A percentile compares a stretch with the other conserved stretches of the same genome.
Evolutionary conservation across 768 basidiomycete genomes (phyloP).

Genomic region (Auriculariales sp.): DNA sequence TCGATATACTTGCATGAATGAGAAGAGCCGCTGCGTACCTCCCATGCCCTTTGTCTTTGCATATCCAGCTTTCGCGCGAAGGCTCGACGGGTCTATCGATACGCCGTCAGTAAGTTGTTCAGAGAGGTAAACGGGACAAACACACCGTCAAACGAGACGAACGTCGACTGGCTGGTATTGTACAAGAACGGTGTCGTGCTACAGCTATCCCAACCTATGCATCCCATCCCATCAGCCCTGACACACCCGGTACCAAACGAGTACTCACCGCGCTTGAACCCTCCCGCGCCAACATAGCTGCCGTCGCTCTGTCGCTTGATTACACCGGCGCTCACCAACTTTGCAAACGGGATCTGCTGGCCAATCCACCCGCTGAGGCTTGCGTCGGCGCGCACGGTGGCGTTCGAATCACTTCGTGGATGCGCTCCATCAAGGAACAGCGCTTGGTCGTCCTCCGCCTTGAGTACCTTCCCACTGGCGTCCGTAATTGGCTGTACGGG

Average conservation of each 20-base stretch:
- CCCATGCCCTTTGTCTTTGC: slow-evolving; percentile 35
- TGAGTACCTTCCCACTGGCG: too few species aligned
- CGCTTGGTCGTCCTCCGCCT: too few species aligned
- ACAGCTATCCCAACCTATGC: slow-evolving; percentile 49
- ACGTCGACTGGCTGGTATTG: slow-evolving; percentile 29
- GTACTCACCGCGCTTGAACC: slow-evolving; percentile 33
- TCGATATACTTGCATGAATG: not conserved
- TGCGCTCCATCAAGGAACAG: slow-evolving; percentile 36
- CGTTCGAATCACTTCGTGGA: slow-evolving; percentile 14
- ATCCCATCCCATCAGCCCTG: not conserved
- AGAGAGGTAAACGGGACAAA: not conserved
- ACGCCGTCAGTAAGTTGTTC: not conserved
- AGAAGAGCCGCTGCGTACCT: slow-evolving; percentile 20
- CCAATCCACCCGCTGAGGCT: slow-evolving; percentile 21
- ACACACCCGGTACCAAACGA: not conserved
- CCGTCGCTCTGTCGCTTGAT: slow-evolving; percentile 30
- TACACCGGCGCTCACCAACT: slow-evolving; percentile 32
- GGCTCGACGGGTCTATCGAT: slow-evolving; percentile 12
- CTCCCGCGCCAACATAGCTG: slow-evolving; percentile 30
- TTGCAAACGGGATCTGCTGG: slow-evolving; percentile 39
- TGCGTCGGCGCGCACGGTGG: slow-evolving; percentile 15
- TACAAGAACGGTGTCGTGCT: slow-evolving; percentile 51
- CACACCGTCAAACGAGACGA: slow-evolving; percentile 58
- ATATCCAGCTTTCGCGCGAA: slow-evolving; percentile 41
- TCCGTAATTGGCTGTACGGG: too few species aligned